These are phyloP conservation scores for Amanita rimosa DNA, from an alignment of 768 basidiomycete species.

Conservation along the genomic window DNA sequence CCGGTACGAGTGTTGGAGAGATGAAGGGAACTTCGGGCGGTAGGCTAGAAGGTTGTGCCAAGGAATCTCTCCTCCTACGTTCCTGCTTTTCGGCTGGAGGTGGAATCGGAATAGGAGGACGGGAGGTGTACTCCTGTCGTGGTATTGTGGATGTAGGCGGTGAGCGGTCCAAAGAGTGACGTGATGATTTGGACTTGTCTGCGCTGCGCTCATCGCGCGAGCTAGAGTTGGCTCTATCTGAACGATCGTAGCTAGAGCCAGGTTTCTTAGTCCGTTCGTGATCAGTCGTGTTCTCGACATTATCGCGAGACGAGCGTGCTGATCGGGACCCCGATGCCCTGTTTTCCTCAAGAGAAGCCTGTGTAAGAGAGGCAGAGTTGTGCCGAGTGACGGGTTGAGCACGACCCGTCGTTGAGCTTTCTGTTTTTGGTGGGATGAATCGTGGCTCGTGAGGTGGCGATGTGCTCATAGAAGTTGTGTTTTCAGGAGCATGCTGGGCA, in stretches of 20 bases:
- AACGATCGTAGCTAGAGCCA: neutral
- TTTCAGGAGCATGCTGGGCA: neutral
- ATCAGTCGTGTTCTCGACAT: neutral
- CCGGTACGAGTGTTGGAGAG: neutral
- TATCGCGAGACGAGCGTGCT: neutral
- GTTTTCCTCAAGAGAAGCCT: neutral
- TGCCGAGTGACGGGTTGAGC: neutral
- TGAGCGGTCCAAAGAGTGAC: neutral
- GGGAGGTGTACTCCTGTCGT: neutral
- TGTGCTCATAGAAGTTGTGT: neutral
- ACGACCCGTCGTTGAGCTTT: neutral
- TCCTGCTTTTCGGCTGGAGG: neutral
- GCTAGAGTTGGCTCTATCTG: neutral
- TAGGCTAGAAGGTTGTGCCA: neutral
- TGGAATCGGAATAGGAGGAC: neutral
- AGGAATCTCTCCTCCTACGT: constrained; percentile 8
- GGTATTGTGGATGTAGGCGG: neutral
- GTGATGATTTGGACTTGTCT: neutral
- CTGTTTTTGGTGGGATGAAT: neutral
- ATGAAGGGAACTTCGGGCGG: neutral
- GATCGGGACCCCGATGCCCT: neutral
- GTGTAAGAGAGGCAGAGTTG: neutral
- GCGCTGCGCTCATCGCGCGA: neutral
- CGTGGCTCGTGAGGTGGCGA: neutral
- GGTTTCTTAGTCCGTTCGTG: neutral